Percentiles rank a stretch among this genome's conserved stretches.
Evolutionary conservation across 345 rosid species (phyloP).

Genomic region (Melastoma malabathricum): DNA sequence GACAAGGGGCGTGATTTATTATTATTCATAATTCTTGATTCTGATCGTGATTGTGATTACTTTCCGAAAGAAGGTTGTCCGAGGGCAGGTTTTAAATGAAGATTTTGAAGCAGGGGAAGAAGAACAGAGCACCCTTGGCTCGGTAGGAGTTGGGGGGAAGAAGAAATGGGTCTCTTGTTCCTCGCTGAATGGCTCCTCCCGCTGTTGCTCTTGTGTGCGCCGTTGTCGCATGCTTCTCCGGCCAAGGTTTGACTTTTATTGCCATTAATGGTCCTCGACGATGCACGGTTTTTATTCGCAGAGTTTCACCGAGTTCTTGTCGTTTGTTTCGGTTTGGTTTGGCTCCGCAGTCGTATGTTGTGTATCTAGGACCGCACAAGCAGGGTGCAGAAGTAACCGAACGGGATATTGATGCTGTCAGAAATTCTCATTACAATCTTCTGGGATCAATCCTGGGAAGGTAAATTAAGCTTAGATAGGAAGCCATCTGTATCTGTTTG

Average conservation of each 20-base stretch:
- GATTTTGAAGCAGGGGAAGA: background rate
- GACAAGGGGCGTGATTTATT: too few species aligned
- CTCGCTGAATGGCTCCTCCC: slow-evolving; percentile 10
- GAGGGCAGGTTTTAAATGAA: too few species aligned
- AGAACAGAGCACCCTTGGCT: background rate
- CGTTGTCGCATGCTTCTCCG: slow-evolving; percentile 21
- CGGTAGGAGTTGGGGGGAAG: background rate
- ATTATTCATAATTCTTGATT: too few species aligned
- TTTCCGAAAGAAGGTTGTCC: too few species aligned
- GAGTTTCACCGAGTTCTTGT: background rate
- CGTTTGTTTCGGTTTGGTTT: background rate
- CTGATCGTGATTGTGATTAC: too few species aligned
- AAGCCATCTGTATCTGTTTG: background rate
- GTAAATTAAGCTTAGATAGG: slow-evolving; percentile 3
- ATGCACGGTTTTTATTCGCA: background rate
- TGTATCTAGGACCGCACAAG: slow-evolving; percentile 23
- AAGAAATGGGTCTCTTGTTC: slow-evolving; percentile 19
- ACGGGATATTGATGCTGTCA: slow-evolving; percentile 4
- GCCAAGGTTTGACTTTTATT: slow-evolving; percentile 19
- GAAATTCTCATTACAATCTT: slow-evolving; percentile 15
- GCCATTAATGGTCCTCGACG: background rate
- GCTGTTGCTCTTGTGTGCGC: slow-evolving; percentile 17
- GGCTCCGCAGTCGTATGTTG: slow-evolving; percentile 15
- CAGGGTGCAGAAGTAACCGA: slow-evolving; percentile 7
- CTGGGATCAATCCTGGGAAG: slow-evolving; percentile 26